Base-by-base conservation (phyloP, 2,329 filamentous ascomycete genomes). In the Alternaria brassicae region DNA sequence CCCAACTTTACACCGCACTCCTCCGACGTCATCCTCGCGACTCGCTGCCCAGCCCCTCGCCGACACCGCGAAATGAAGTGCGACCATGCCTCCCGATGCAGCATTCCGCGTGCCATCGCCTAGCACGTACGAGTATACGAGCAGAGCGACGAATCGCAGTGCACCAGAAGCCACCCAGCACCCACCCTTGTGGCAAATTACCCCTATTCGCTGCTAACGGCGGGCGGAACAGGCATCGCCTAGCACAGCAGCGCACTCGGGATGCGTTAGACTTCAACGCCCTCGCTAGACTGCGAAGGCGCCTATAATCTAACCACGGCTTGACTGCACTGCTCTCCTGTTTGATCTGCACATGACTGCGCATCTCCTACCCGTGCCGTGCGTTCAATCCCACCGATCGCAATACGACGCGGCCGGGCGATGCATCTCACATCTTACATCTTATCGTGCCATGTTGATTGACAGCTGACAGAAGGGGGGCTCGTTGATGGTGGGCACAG, bases 281-380 rank as follows among this genome's bases (percentile, higher is more conserved):
- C 56, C 39, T 30, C 55, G 49, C 48, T 48, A 32, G 50, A 57
- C 41, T 58, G 34, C 30, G 34, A 44, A 45, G 17, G 41, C 47
- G 48, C 41, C 45, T 49, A 41, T 39, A 56, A 57, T 42, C 48
- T 50, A 50, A 39, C 42, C 36, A 39, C 28, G 28, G 40, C 15
- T 13, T 32, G 28, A 17, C 25, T 45, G 21, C 45, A 19, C 30
- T 52, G n/a, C 39, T 45, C 58, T 63, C 61, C 63, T 62, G 61
- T 66, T 64, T 64, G 63, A 66, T 66, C 63, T 52, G 58, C 39
- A 47, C 17, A 36, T 41, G 54, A 64, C 61, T 23, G 53, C 55
- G 53, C 34, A 28, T 13, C 17, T 45, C 8, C 40, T 57, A 41
- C 53, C 51, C 58, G 27, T 49, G 30, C 30, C 37, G 27, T 15